phyloP scores from a whole-genome alignment of 2,329 filamentous ascomycete species.

The Claviceps africana region DNA sequence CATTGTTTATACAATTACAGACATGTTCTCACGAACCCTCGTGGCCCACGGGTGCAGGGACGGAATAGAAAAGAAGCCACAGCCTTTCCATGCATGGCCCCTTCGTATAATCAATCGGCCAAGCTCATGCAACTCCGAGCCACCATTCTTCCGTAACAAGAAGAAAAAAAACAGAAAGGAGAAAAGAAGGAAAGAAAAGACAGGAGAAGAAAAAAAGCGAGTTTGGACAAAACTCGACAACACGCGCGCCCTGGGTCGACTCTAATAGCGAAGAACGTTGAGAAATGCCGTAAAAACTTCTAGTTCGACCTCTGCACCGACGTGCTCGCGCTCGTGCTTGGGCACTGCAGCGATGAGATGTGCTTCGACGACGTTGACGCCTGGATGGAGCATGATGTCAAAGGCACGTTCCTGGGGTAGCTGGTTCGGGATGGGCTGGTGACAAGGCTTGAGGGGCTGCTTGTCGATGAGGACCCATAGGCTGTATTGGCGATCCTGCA shows the following conservation, averaged over 20 bases:
- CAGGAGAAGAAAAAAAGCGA: not conserved
- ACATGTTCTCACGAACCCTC: not conserved
- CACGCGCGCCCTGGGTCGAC: not conserved
- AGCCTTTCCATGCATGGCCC: not conserved
- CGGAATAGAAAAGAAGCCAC: not conserved
- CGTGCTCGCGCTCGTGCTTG: constrained; percentile 39
- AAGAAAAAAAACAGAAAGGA: not conserved
- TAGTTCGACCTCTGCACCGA: constrained; percentile 53
- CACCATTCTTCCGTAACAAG: not conserved
- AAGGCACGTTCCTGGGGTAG: constrained; percentile 53
- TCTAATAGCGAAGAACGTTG: constrained; percentile 41
- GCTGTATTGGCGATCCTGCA: constrained; percentile 58
- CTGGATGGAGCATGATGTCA: constrained; percentile 56
- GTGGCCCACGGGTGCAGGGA: not conserved
- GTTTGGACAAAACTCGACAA: not conserved
- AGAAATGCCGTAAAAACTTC: constrained; percentile 68
- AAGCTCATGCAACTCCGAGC: not conserved
- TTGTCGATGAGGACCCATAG: constrained; percentile 61
- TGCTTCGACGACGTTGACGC: constrained; percentile 65
- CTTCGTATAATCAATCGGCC: not conserved
- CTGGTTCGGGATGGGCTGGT: constrained; percentile 38
- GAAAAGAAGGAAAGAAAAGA: not conserved
- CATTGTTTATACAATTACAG: not conserved
- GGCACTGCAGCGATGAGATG: constrained; percentile 61
- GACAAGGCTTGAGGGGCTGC: constrained; percentile 38